phyloP scores from a whole-genome alignment of 371 early-diverging fungal species.

The Smittium mucronatum region DNA sequence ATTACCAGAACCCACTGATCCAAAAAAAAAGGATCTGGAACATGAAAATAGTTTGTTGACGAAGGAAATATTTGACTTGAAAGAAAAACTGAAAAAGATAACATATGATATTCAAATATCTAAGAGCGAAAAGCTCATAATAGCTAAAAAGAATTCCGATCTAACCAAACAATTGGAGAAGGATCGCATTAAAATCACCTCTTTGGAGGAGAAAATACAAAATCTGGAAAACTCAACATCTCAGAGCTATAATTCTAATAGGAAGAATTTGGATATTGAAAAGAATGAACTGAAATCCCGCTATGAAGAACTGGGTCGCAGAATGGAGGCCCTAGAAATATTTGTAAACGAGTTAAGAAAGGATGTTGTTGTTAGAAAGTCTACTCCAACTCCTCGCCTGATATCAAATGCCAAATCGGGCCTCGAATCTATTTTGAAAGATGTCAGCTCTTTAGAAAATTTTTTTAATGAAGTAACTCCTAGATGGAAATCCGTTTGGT shows the following conservation, averaged over 20 bases:
- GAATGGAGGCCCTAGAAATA: conserved; percentile 52
- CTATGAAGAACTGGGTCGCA: conserved; percentile 38
- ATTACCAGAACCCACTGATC: not conserved
- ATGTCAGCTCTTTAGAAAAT: conserved; percentile 37
- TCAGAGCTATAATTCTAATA: not conserved
- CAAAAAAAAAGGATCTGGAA: not conserved
- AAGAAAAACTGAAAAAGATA: not conserved
- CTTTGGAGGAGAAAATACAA: not conserved
- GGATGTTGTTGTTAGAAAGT: conserved; percentile 58
- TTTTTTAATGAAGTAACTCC: conserved; percentile 44
- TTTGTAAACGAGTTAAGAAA: conserved; percentile 57
- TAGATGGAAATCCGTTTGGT: conserved; percentile 70
- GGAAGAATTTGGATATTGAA: conserved; percentile 17
- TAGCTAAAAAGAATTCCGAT: not conserved
- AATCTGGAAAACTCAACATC: not conserved
- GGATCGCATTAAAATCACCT: not conserved
- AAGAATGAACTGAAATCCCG: conserved; percentile 43
- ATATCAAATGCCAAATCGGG: conserved; percentile 40
- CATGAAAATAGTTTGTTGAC: not conserved
- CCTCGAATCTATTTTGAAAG: conserved; percentile 32
- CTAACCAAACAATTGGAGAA: not conserved
- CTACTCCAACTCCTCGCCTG: conserved; percentile 43
- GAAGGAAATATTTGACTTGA: not conserved
- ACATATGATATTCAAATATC: not conserved
- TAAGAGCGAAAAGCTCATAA: not conserved